A percentile compares a stretch with the other conserved stretches of the same genome.
phyloP scores from a whole-genome alignment of 352 stramenopile species.

The Pythium volutum region DNA sequence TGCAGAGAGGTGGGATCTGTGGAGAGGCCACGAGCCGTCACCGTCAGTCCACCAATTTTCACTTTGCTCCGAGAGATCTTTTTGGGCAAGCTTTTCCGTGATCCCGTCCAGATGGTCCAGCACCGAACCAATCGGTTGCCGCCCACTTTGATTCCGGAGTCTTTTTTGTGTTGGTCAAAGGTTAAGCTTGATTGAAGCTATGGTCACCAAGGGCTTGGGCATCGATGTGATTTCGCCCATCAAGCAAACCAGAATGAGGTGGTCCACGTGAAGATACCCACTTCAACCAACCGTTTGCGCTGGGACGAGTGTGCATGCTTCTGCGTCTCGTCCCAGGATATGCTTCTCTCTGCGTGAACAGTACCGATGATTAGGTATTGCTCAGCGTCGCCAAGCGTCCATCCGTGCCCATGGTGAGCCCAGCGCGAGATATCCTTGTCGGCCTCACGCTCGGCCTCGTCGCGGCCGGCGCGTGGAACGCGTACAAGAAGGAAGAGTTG shows the following conservation, averaged over 20 bases:
- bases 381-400: no score
- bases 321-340: conserved; percentile 6
- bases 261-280: conserved; percentile 9
- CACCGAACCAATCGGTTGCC: conserved; percentile 20
- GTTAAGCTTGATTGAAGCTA: background rate
- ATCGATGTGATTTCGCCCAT: no score
- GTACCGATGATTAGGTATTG: background rate
- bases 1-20: background rate
- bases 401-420: background rate
- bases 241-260: background rate
- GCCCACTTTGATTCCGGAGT: background rate
- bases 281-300: background rate
- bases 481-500: conserved; percentile 13
- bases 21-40: conserved; percentile 9
- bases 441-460: conserved; percentile 7
- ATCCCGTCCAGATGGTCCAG: background rate
- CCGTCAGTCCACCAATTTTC: conserved; percentile 5
- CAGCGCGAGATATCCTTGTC: conserved; percentile 2
- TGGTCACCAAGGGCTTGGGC: background rate
- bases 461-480: conserved; percentile 9
- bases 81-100: background rate
- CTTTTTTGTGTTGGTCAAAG: no score
- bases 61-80: background rate
- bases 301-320: conserved; percentile 1
- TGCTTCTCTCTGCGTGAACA: background rate